Percentiles rank a stretch among this genome's conserved stretches.
phyloP scores from a whole-genome alignment of 352 stramenopile species.

The Phytophthora hibernalis region DNA sequence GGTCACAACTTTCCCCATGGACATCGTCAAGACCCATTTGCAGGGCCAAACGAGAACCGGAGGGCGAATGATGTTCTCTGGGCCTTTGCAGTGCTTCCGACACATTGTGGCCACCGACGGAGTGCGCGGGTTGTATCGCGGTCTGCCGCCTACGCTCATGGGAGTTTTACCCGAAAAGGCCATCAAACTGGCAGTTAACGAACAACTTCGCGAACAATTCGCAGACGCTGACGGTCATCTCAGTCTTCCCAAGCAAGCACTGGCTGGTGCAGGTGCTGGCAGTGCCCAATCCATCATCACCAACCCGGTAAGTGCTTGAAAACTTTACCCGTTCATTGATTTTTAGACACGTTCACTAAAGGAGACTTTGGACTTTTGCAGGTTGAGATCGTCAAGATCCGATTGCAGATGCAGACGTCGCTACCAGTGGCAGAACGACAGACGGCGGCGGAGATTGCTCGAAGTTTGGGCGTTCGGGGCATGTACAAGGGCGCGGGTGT shows the following conservation, averaged over 20 bases:
- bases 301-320: conserved; percentile 66
- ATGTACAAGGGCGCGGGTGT: conserved; percentile 89
- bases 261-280: conserved; percentile 77
- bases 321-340: background rate
- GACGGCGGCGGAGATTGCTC: conserved; percentile 64
- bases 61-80: conserved; percentile 54
- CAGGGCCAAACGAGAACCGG: conserved; percentile 72
- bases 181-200: conserved; percentile 93
- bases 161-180: conserved; percentile 91
- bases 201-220: conserved; percentile 85
- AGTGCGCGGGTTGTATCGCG: conserved; percentile 75
- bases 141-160: conserved; percentile 79
- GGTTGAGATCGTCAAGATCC: conserved; percentile 94
- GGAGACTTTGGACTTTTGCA: conserved; percentile 27
- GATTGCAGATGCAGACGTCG: conserved; percentile 87
- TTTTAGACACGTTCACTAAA: conserved; percentile 25
- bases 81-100: conserved; percentile 72
- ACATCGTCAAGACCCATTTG: conserved; percentile 94
- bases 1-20: conserved; percentile 89
- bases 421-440: conserved; percentile 68
- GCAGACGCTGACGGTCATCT: conserved; percentile 70
- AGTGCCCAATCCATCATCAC: conserved; percentile 86
- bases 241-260: conserved; percentile 62
- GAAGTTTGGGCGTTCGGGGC: conserved; percentile 76
- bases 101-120: conserved; percentile 80